Conservation (phyloP, 768 basidiomycete species). For the Strobilomyces echinocephalus region DNA sequence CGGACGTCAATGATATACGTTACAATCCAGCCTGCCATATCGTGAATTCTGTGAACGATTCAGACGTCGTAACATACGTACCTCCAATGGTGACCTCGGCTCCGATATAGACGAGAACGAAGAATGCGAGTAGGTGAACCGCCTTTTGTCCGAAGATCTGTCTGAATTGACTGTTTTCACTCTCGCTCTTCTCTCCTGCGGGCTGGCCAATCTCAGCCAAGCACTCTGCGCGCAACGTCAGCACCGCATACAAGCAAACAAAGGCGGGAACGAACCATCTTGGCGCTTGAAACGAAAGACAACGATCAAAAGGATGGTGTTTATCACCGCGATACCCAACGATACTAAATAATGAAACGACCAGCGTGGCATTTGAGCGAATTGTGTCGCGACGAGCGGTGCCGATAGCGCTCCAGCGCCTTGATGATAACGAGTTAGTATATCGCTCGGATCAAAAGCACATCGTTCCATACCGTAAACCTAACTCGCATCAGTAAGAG, state of each 20-base stretch:
- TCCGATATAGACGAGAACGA: slow-evolving; percentile 64
- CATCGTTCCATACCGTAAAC: slow-evolving; percentile 30
- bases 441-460: not conserved
- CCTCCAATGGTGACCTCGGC: slow-evolving; percentile 48
- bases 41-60: not conserved
- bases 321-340: slow-evolving; percentile 56
- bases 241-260: not conserved
- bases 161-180: slow-evolving; percentile 37
- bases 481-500: slow-evolving; percentile 6
- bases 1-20: slow-evolving; percentile 47
- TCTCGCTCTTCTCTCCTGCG: slow-evolving; percentile 33
- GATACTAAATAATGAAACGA: slow-evolving; percentile 75
- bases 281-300: slow-evolving; percentile 68
- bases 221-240: slow-evolving; percentile 39
- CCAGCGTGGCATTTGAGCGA: slow-evolving; percentile 62
- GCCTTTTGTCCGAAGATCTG: slow-evolving; percentile 50
- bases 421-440: slow-evolving; percentile 24
- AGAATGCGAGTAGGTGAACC: slow-evolving; percentile 61
- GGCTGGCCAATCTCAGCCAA: slow-evolving; percentile 50
- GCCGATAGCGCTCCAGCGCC: slow-evolving; percentile 63
- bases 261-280: slow-evolving; percentile 45
- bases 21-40: slow-evolving; percentile 59
- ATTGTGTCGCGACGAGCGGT: slow-evolving; percentile 79
- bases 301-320: slow-evolving; percentile 44
- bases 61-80: slow-evolving; percentile 6